Base-by-base conservation (phyloP, 345 rosid genomes). In the Salix purpurea region DNA sequence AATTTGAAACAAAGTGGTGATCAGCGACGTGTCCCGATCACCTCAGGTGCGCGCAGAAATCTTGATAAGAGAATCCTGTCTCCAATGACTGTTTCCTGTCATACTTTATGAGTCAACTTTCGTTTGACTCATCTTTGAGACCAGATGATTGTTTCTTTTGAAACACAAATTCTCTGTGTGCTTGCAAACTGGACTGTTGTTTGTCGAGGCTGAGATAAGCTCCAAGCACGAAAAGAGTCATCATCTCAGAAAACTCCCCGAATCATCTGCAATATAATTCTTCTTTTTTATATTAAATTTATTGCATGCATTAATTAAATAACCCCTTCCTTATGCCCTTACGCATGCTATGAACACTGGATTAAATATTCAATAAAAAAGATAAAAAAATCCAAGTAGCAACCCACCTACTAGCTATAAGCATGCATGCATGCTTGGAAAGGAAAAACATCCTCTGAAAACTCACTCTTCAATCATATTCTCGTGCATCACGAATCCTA, bases 131-230 rank as follows among this genome's bases (percentile, higher is more conserved):
- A n/a, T n/a, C 32, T 21, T 65, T 6, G 12, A 7, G 39, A 4
- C 30, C 42, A 5, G 65, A 74, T 74, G 76, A 74, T 74, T 44
- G 76, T 52, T 44, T 46, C 42, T 56, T 30, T 56, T 18, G 13
- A 16, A 44, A 7, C 7, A n/a, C 26, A n/a, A n/a, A 10, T 6
- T 34, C 69, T 34, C 69, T 18, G 11, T 18, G n/a, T 19, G 3
- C 24, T 6, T 66, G 21, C 69, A n/a, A 66, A 7, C 34, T 34
- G 21, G 21, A 18, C 13, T 34, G 11, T 3, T 7, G 10, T 1
- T 36, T 32, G 40, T 34, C 15, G 23, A 18, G 14, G 36, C 6
- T 34, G 36, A 34, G 1, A 34, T 34, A 34, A 34, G 36, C 36
- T 34, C 5, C 36, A 34, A 34, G 36, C 36, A 34, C 36, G 36